Base-by-base conservation (phyloP, 2,329 filamentous ascomycete genomes). In the Pseudocercospora cruenta region DNA sequence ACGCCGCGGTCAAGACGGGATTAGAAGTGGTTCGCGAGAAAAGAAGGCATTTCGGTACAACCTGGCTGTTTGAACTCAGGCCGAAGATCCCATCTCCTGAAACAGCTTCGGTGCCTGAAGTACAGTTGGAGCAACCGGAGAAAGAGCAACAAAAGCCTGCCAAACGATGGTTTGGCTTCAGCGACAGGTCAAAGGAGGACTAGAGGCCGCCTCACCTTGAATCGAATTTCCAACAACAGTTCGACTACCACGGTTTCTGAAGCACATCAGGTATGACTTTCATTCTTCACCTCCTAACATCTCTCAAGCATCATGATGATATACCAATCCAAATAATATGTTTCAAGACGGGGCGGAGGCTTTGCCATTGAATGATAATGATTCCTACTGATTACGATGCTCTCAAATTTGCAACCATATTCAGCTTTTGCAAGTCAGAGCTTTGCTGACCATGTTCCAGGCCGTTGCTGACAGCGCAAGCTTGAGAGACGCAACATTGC, bases 21-120 rank as follows among this genome's bases (percentile, higher is more conserved):
- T 70, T 85, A 54, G 81, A 84, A 65, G 77, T 85, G 2, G 80
- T 83, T 10, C 71, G 75, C 16, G 78, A 83, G 67, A 77, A 78
- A 69, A 77, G 83, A 66, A 78, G 80, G 69, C 81, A 84, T 68
- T 77, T 83, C 67, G 83, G 83, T 33, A 85, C 83, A 12, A 83
- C 80, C 16, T 84, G 80, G 80, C 78, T 82, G 74, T 77, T 82
- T 62, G 82, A 84, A 72, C 68, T 84, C 73, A 82, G 78, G 74
- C 80, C 81, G 0, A 70, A 67, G 49, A 39, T 39, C 12, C 54
- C 64, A 21, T 31, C 45, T 28, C 4, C n/a, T 14, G 33, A 53
- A 55, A 36, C n/a, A 16, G 33, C 51, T 10, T 31, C 19, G 4
- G 9, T 16, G 3, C 4, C 28, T 1, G 7, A n/a, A 31, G 9